Base-by-base conservation (phyloP, 2,329 filamentous ascomycete species). In the Claviceps sp. region DNA sequence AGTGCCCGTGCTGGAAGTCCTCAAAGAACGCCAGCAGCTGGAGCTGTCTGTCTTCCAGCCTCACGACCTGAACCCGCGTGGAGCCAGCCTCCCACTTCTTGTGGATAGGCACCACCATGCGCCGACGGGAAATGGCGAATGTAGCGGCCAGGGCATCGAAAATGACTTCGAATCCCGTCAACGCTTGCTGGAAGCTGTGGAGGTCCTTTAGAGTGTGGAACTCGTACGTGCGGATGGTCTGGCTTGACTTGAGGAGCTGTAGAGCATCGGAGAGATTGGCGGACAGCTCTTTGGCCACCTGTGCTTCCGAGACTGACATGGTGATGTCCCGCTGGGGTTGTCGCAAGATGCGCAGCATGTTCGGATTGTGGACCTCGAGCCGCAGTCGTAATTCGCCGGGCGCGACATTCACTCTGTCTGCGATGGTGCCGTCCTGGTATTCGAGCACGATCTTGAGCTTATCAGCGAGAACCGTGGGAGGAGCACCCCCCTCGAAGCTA, bases 41-140 rank as follows among this genome's bases (percentile, higher is more conserved):
- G 22, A 86, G 68, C 14, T 85, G 78, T 60, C 82, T 86, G 55
- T 89, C 86, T 57, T 85, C 83, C 57, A 81, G 76, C 51, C 60
- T 62, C 38, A 95, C 80, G 39, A 95, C 75, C 64, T 95, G 89
- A 7, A 95, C 73, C 38, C 90, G 81, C 8, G 87, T 87, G 39
- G 76, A 77, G n/a, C 76, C 80, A 2, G 89, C 86, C 62, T 94
- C 88, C 87, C 88, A 94, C 66, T 93, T 93, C 70, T 95, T 95
- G 71, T 94, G 86, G 57, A 95, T 91, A 0, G 88, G 88, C 16
- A 95, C 88, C 13, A 95, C 87, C 84, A 90, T 93, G 57, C 87
- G 80, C 47, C 87, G 81, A 34, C 89, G 82, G 1, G 89, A 83
- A 57, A 95, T 95, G 53, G 85, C 82, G 65, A 95, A 87, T 0